Conservation (phyloP, 202 grass and related monocot species). For the Panicum virgatum region DNA sequence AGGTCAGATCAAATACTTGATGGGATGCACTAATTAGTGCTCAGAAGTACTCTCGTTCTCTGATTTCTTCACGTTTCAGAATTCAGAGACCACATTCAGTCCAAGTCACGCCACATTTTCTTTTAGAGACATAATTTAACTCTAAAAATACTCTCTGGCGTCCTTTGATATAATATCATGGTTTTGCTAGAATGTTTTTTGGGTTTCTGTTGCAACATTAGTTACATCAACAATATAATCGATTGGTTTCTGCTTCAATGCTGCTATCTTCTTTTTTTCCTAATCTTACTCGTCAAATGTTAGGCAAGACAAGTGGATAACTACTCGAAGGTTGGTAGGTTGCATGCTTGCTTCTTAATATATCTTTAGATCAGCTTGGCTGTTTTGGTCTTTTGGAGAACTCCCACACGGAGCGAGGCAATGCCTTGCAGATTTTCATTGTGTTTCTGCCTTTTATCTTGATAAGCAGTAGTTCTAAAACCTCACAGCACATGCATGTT, state of each 20-base stretch:
- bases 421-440: neutral
- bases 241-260: no score
- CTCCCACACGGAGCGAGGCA: neutral
- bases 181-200: neutral
- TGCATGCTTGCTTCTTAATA: neutral
- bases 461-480: slow-evolving; percentile 14
- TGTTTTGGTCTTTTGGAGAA: neutral
- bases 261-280: no score
- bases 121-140: neutral
- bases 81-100: slow-evolving; percentile 8
- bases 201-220: neutral
- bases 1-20: slow-evolving; percentile 8
- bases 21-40: slow-evolving; percentile 2
- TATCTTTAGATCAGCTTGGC: neutral
- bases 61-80: slow-evolving; percentile 14
- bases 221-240: neutral
- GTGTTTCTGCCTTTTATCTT: neutral
- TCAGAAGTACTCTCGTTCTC: slow-evolving; percentile 2
- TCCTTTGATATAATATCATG: slow-evolving; percentile 13
- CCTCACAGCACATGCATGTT: slow-evolving; percentile 6
- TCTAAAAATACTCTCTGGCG: neutral
- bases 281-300: slow-evolving; percentile 5
- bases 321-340: neutral
- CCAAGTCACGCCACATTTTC: neutral
- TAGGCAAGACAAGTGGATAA: neutral